A percentile compares a stretch with the other conserved stretches of the same genome.
These are phyloP conservation scores for Geranomyces michiganensis DNA, from an alignment of 192 early-diverging fungal genomes.

Conservation along the genomic window DNA sequence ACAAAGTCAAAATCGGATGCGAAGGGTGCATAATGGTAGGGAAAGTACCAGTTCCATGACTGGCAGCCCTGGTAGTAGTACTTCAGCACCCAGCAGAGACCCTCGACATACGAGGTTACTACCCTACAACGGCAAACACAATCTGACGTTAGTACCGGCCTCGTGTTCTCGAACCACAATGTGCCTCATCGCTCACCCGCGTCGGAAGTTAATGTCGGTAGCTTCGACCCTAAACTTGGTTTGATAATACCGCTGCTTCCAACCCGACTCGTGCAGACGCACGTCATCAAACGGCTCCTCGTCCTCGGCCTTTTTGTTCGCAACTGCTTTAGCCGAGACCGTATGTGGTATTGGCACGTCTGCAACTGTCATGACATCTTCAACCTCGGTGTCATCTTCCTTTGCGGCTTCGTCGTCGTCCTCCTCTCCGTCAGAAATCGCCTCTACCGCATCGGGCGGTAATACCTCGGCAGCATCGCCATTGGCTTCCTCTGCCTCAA, in stretches of 20 bases:
- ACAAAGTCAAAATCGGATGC: conserved; percentile 76
- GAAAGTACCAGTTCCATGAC: conserved; percentile 99
- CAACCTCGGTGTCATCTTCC: conserved; percentile 41
- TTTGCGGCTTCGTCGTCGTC: conserved; percentile 50
- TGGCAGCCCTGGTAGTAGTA: conserved; percentile 97
- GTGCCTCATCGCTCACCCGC: conserved; percentile 48
- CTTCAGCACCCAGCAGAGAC: conserved; percentile 96
- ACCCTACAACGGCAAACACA: conserved; percentile 29
- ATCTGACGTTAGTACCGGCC: neutral
- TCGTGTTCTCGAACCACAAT: neutral
- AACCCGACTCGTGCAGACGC: conserved; percentile 72
- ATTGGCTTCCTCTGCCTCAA: conserved; percentile 17
- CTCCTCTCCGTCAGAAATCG: conserved; percentile 37
- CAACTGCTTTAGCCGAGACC: conserved; percentile 1
- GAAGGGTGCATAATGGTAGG: conserved; percentile 96
- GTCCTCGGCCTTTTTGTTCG: conserved; percentile 40
- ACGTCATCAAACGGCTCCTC: conserved; percentile 63
- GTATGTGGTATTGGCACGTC: conserved; percentile 39
- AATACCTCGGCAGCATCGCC: neutral
- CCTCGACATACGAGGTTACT: conserved; percentile 81
- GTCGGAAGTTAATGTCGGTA: conserved; percentile 52
- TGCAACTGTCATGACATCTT: conserved; percentile 42
- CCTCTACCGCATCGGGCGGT: conserved; percentile 9
- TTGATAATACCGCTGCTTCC: conserved; percentile 82
- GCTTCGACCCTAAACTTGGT: conserved; percentile 69